A percentile compares a stretch with the other conserved stretches of the same genome.
Conservation (phyloP, 495 filamentous ascomycete species). For the Parathielavia appendiculata region DNA sequence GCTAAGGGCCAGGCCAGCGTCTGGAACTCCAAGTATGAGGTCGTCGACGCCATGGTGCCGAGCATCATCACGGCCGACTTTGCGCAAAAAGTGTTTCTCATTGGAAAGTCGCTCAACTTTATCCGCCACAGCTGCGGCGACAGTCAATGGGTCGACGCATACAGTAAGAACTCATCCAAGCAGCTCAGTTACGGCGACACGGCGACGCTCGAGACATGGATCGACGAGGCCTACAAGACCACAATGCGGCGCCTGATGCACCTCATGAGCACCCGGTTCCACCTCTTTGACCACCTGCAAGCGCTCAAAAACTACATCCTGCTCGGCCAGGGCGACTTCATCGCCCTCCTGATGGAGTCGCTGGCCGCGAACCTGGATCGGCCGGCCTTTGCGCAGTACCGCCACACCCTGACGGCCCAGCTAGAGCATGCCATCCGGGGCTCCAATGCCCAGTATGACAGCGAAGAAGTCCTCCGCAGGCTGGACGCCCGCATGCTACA, state of each 20-base stretch:
- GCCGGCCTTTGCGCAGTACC: conserved; percentile 89
- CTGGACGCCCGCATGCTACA: conserved; percentile 96
- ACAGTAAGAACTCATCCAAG: conserved; percentile 90
- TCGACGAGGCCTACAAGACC: conserved; percentile 94
- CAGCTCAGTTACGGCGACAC: conserved; percentile 93
- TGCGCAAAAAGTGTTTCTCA: conserved; percentile 90
- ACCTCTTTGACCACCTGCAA: conserved; percentile 83
- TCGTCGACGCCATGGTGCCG: conserved; percentile 80
- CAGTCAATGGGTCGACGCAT: conserved; percentile 89
- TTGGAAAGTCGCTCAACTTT: conserved; percentile 97
- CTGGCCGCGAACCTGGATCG: conserved; percentile 87
- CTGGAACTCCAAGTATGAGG: conserved; percentile 96
- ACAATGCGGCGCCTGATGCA: conserved; percentile 94
- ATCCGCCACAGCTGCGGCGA: conserved; percentile 93
- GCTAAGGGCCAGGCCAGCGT: conserved; percentile 78
- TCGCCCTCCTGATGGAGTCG: conserved; percentile 94
- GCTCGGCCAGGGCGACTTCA: conserved; percentile 94
- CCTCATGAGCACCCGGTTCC: conserved; percentile 90
- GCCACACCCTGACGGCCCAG: conserved; percentile 93
- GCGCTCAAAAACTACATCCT: conserved; percentile 94
- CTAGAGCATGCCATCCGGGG: conserved; percentile 95
- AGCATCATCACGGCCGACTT: conserved; percentile 89
- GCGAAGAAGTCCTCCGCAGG: conserved; percentile 83
- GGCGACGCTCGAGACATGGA: conserved; percentile 80
- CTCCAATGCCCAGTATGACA: conserved; percentile 95